phyloP scores from a whole-genome alignment of 2,329 filamentous ascomycete genomes.

The Metarhizium brunneum region DNA sequence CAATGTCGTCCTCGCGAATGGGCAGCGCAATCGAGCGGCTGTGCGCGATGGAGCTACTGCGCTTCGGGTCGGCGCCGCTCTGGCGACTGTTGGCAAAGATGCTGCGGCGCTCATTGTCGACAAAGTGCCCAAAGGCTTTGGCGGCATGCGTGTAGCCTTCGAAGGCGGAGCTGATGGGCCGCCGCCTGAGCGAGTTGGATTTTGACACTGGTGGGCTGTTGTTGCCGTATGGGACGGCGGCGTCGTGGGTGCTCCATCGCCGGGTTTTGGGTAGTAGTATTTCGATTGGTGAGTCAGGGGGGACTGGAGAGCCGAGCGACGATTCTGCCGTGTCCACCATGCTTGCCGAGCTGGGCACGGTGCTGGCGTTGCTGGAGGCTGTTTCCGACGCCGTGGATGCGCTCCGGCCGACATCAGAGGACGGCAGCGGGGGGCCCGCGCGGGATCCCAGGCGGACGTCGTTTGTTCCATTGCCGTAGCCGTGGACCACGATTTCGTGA shows the following conservation, averaged over 20 bases:
- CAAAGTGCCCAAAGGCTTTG: conserved; percentile 15
- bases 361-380: conserved; percentile 13
- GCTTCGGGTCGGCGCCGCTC: conserved; percentile 14
- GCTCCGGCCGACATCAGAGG: conserved; percentile 13
- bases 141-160: conserved; percentile 17
- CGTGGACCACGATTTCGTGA: conserved; percentile 43
- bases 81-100: conserved; percentile 12
- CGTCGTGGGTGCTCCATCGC: conserved; percentile 19
- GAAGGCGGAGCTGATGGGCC: conserved; percentile 19
- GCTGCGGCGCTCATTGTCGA: conserved; percentile 13
- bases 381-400: conserved; percentile 19
- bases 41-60: conserved; percentile 12
- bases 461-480: conserved; percentile 46
- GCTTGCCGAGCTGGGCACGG: conserved; percentile 18
- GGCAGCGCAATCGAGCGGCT: conserved; percentile 8
- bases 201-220: background rate
- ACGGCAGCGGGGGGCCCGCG: conserved; percentile 1
- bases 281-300: conserved; percentile 11
- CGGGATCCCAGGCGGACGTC: conserved; percentile 18
- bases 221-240: conserved; percentile 11
- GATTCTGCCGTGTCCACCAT: conserved; percentile 16
- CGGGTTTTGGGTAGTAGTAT: conserved; percentile 12
- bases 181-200: conserved; percentile 12
- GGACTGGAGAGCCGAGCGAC: conserved; percentile 15
- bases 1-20: conserved; percentile 12